Conservation (phyloP, 352 stramenopile genomes). For the Pythium chondricola region DNA sequence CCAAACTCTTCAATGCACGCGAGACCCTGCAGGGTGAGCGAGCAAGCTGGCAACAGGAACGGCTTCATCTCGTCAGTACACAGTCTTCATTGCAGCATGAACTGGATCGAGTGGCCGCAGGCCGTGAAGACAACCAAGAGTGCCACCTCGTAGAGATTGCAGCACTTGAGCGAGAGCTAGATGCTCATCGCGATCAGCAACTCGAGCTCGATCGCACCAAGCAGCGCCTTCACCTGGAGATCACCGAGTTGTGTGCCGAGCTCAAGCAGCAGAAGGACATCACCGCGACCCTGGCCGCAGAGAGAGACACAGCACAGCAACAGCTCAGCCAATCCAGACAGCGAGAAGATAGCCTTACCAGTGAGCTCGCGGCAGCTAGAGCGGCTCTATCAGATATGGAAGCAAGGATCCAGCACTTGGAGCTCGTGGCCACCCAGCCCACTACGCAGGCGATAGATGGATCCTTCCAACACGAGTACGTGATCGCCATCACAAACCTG, state of each 20-base stretch:
- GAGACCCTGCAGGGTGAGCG: constrained; percentile 35
- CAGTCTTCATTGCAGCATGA: constrained; percentile 13
- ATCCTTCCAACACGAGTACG: constrained; percentile 17
- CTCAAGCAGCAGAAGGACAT: constrained; percentile 8
- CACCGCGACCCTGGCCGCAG: neutral
- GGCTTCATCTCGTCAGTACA: constrained; percentile 7
- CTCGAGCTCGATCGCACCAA: neutral
- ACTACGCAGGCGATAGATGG: neutral
- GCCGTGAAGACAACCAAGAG: neutral
- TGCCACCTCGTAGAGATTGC: neutral
- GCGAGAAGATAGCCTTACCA: neutral
- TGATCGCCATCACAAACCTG: neutral
- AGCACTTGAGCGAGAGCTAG: constrained; percentile 4
- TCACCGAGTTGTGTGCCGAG: constrained; percentile 13
- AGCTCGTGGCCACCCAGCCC: neutral
- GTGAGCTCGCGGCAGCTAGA: too few species aligned
- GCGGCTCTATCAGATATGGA: too few species aligned
- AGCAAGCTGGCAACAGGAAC: constrained; percentile 27
- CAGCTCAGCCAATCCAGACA: neutral
- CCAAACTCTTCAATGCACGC: constrained; percentile 23
- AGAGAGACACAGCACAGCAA: neutral
- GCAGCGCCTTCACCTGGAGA: constrained; percentile 15
- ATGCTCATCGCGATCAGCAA: neutral
- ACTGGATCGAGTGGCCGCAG: neutral
- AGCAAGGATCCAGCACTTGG: neutral